phyloP scores from a whole-genome alignment of 73 alveolate genomes.

The Paramecium sonneborni region DNA sequence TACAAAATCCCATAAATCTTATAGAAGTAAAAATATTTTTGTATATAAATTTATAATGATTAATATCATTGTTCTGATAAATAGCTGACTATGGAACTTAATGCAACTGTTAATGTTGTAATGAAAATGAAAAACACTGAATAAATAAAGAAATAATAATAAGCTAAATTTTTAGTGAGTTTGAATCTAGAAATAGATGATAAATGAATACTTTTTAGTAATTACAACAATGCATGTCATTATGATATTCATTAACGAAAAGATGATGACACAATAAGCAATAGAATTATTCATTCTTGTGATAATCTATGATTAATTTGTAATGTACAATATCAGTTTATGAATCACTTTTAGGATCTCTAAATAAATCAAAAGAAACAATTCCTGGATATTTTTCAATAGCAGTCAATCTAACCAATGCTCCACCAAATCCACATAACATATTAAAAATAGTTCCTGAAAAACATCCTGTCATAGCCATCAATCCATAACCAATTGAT shows the following conservation, averaged over 20 bases:
- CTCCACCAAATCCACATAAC: conserved; percentile 63
- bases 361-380: neutral
- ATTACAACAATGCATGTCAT: conserved; percentile 30
- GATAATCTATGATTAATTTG: neutral
- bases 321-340: neutral
- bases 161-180: neutral
- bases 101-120: conserved; percentile 21
- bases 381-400: neutral
- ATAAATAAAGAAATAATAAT: conserved; percentile 37
- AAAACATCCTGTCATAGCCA: conserved; percentile 67
- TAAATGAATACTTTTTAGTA: conserved; percentile 9
- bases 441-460: conserved; percentile 55
- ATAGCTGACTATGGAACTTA: neutral
- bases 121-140: neutral
- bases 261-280: conserved; percentile 3
- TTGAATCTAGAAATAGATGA: neutral
- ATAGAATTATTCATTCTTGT: conserved; percentile 52
- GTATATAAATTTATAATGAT: neutral
- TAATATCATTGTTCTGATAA: neutral
- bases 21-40: neutral
- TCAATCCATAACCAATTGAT: conserved; percentile 62
- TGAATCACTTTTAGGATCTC: neutral
- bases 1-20: neutral
- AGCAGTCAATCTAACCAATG: conserved; percentile 32
- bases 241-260: conserved; percentile 15